Conservation (phyloP, 2,329 filamentous ascomycete species). For the Nannizzia gypsea region DNA sequence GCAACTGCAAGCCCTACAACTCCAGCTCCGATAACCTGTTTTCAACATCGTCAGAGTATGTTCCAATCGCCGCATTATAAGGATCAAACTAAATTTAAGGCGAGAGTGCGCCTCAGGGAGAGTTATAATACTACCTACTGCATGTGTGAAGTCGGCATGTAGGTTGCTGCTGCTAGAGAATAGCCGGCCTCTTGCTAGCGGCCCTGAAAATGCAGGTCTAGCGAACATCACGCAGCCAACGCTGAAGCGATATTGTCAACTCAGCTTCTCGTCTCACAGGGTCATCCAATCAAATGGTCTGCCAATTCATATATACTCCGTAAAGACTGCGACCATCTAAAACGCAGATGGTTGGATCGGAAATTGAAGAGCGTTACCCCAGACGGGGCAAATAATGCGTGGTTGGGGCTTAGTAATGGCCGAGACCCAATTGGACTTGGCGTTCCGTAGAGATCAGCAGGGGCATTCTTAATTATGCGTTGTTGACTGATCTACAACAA, state of each 20-base stretch:
- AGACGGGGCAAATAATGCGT: too few species aligned
- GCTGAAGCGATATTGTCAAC: too few species aligned
- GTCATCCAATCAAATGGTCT: too few species aligned
- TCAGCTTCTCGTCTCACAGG: too few species aligned
- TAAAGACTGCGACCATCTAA: too few species aligned
- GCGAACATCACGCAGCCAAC: neutral
- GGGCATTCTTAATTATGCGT: neutral
- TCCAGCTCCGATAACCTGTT: slow-evolving; percentile 52
- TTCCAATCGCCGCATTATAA: neutral
- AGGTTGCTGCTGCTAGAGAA: slow-evolving; percentile 35
- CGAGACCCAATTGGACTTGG: neutral
- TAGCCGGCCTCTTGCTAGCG: slow-evolving; percentile 13
- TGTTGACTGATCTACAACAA: neutral
- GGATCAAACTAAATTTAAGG: neutral
- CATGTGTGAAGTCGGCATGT: slow-evolving; percentile 52
- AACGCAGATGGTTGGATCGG: too few species aligned
- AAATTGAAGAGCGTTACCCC: too few species aligned
- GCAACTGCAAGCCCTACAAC: slow-evolving; percentile 74
- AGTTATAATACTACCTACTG: slow-evolving; percentile 27
- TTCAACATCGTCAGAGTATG: slow-evolving; percentile 1
- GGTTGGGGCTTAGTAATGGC: neutral
- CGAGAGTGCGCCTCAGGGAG: neutral
- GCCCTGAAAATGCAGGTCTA: neutral
- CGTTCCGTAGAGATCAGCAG: neutral
- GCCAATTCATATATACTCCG: too few species aligned